Percentiles rank a stretch among this genome's conserved stretches.
phyloP scores from a whole-genome alignment of 2,329 filamentous ascomycete genomes.

The Coleophoma crateriformis region DNA sequence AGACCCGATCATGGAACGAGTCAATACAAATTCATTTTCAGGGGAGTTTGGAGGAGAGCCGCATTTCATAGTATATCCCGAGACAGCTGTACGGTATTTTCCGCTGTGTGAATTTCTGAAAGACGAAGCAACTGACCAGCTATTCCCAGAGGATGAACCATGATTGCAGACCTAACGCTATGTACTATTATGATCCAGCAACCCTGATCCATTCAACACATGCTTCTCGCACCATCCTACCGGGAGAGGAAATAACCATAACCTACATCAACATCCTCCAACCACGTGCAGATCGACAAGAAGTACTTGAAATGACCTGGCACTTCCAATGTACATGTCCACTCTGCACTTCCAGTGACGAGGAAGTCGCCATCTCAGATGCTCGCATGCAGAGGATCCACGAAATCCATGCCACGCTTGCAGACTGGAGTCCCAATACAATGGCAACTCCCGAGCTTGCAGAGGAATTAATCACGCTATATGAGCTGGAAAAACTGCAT shows the following conservation, averaged over 20 bases:
- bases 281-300: conserved; percentile 22
- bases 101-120: background rate
- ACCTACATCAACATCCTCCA: conserved; percentile 30
- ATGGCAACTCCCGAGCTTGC: conserved; percentile 28
- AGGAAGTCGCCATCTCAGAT: conserved; percentile 27
- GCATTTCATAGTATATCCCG: conserved; percentile 22
- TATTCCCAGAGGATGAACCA: conserved; percentile 32
- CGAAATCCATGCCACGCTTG: conserved; percentile 26
- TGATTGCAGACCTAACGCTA: conserved; percentile 33
- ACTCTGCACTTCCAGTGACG: conserved; percentile 25
- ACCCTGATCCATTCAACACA: conserved; percentile 31
- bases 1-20: conserved; percentile 20
- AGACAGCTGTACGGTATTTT: conserved; percentile 17
- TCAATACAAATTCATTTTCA: conserved; percentile 22
- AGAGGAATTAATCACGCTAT: conserved; percentile 30
- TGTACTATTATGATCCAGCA: conserved; percentile 30
- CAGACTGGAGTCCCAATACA: conserved; percentile 27
- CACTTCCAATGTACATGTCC: conserved; percentile 33
- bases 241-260: conserved; percentile 36
- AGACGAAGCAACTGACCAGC: too few species aligned
- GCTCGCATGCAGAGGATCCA: conserved; percentile 26
- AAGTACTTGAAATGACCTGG: conserved; percentile 28
- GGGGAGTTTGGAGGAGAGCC: conserved; percentile 17
- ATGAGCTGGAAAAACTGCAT: conserved; percentile 28
- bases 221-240: conserved; percentile 30